A percentile compares a stretch with the other conserved stretches of the same genome.
These are phyloP conservation scores for Pythium myriotylum DNA, from an alignment of 352 stramenopile species.

Conservation along the genomic window DNA sequence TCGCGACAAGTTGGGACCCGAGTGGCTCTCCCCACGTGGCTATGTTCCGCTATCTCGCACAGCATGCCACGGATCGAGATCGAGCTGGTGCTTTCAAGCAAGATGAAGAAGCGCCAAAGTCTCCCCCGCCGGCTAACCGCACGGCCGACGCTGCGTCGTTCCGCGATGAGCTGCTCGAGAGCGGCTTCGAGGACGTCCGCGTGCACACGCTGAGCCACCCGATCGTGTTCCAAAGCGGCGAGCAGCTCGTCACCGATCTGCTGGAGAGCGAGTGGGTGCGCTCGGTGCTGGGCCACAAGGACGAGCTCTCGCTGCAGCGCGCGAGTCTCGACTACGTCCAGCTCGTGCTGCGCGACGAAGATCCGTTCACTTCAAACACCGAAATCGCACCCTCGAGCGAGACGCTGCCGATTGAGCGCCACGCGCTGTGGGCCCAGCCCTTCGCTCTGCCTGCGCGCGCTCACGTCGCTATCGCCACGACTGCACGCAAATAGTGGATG, in stretches of 20 bases:
- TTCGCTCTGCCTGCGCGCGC: constrained; percentile 10
- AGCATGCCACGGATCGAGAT: neutral
- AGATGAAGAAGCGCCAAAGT: no score
- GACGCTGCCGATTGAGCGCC: neutral
- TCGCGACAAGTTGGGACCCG: constrained; percentile 21
- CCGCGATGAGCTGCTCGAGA: constrained; percentile 11
- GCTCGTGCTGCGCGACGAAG: constrained; percentile 9
- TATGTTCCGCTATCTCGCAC: constrained; percentile 10
- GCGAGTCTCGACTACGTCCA: constrained; percentile 14
- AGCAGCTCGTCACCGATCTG: constrained; percentile 14
- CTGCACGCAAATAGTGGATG: no score
- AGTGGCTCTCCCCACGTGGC: neutral
- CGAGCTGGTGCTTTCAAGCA: no score
- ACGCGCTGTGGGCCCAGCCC: constrained; percentile 14
- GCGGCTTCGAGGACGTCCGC: constrained; percentile 10
- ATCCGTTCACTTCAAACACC: constrained; percentile 10
- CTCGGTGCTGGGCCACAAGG: constrained; percentile 7
- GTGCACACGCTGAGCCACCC: constrained; percentile 13
- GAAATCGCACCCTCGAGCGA: neutral
- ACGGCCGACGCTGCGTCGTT: constrained; percentile 11
- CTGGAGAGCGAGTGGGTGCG: constrained; percentile 8
- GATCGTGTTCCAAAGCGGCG: constrained; percentile 6
- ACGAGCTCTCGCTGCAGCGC: constrained; percentile 12
- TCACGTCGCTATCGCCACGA: constrained; percentile 18
- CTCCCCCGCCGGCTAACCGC: constrained; percentile 1